A percentile compares a stretch with the other conserved stretches of the same genome.
Evolutionary conservation across 2,329 filamentous ascomycete species (phyloP).

Genomic region (Rhytidhysteron rufulum): DNA sequence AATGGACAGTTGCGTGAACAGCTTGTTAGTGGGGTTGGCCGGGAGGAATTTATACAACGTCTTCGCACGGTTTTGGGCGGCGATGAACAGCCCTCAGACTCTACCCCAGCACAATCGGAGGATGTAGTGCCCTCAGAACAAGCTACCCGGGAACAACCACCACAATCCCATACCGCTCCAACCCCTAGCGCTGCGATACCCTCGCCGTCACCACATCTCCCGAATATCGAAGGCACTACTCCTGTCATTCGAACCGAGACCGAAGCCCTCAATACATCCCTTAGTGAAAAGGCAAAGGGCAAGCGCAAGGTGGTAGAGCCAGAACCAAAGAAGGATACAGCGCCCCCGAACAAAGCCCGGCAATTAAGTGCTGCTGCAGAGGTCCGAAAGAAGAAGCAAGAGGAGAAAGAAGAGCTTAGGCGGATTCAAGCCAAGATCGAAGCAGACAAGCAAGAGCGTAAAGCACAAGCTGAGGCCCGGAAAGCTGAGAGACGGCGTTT

Average conservation of each 20-base stretch:
- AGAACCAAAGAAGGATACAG: constrained; percentile 31
- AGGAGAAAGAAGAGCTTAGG: constrained; percentile 64
- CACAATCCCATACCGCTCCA: constrained; percentile 1
- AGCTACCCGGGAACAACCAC: too few species aligned
- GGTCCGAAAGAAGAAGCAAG: constrained; percentile 59
- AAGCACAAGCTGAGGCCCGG: constrained; percentile 33
- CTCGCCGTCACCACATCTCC: constrained; percentile 1
- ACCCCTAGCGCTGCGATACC: constrained; percentile 2
- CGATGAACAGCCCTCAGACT: constrained; percentile 1
- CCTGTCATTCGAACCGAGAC: constrained; percentile 50
- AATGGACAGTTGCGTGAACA: constrained; percentile 77
- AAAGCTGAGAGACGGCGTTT: constrained; percentile 30
- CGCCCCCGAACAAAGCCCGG: constrained; percentile 34
- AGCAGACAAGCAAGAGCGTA: constrained; percentile 68
- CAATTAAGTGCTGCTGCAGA: constrained; percentile 49
- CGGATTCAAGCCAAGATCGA: constrained; percentile 73
- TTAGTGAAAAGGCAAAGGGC: constrained; percentile 25
- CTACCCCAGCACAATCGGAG: neutral
- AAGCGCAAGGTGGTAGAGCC: constrained; percentile 42
- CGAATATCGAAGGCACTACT: constrained; percentile 32
- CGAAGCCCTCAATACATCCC: constrained; percentile 29
- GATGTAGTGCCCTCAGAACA: too few species aligned
- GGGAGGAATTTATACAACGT: constrained; percentile 62
- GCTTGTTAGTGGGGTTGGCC: constrained; percentile 60
- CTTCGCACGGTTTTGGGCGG: constrained; percentile 44